Percentiles rank a stretch among this genome's conserved stretches.
These are phyloP conservation scores for Penicillium odoratum DNA, from an alignment of 495 filamentous ascomycete genomes.

Conservation along the genomic window DNA sequence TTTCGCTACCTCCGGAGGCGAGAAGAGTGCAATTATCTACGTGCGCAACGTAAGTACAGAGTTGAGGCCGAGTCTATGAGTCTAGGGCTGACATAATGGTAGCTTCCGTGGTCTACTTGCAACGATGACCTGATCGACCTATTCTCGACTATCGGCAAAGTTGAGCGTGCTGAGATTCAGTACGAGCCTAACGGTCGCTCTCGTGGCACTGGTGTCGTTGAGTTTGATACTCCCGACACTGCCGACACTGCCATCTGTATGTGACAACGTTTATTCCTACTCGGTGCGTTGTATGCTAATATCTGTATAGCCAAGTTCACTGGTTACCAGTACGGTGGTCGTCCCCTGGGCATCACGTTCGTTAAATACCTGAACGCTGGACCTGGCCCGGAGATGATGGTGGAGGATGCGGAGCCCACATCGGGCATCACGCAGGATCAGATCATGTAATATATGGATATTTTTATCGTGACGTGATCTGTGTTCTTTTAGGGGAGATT, in stretches of 20 bases:
- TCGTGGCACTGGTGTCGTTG: slow-evolving; percentile 90
- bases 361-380: slow-evolving; percentile 80
- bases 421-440: slow-evolving; percentile 87
- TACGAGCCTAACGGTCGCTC: slow-evolving; percentile 97
- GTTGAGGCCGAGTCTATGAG: neutral
- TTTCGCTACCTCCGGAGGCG: slow-evolving; percentile 82
- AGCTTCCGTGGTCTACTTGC: slow-evolving; percentile 98
- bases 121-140: slow-evolving; percentile 96
- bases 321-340: slow-evolving; percentile 94
- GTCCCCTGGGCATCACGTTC: slow-evolving; percentile 87
- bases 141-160: slow-evolving; percentile 96
- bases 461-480: neutral
- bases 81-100: slow-evolving; percentile 10
- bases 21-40: slow-evolving; percentile 81
- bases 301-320: slow-evolving; percentile 76
- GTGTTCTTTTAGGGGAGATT: slow-evolving; percentile 9
- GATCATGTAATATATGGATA: slow-evolving; percentile 71
- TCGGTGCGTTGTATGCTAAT: slow-evolving; percentile 14
- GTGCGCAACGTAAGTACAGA: slow-evolving; percentile 85
- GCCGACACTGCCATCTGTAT: slow-evolving; percentile 87
- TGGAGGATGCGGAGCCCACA: slow-evolving; percentile 76
- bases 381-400: slow-evolving; percentile 65
- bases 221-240: slow-evolving; percentile 80
- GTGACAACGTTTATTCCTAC: neutral
- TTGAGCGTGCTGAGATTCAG: slow-evolving; percentile 96